Evolutionary conservation across 192 early-diverging fungal genomes (phyloP), one percentile per base, ranked within the genome.

Genomic region (Entomortierella lignicola): DNA sequence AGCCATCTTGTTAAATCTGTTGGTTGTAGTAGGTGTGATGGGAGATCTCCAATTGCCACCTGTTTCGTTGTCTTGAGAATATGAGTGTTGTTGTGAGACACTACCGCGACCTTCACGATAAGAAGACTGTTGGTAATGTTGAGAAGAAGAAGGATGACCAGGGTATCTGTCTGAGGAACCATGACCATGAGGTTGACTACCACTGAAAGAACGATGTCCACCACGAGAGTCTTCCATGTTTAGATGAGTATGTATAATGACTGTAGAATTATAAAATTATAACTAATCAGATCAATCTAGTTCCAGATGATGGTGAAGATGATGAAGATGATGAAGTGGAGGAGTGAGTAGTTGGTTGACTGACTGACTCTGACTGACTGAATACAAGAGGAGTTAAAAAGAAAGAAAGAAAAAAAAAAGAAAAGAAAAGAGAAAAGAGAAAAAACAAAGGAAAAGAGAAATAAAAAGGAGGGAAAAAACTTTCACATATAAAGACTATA

Each of bases 1-100:
- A 32, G 75, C 75, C 75, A 79, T 79, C 41, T 63, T 53, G 27
- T 79, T 79, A 47, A 79, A 79, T 57, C 69, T 69, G 50, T 37
- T 43, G 2, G 75, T 79, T 0, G 75, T 79, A 0, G 75, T 79
- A 1, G 75, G 75, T 3, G 75, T 79, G 68, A 79, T 79, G 31
- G 75, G 75, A 12, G 75, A 79, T 30, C 67, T 51, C 75, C 75
- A 79, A 31, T 60, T 34, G 31, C 67, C 60, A 27, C 60, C 54
- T 7, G 62, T 51, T 18, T 79, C 75, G 26, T 55, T 60, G 44
- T 70, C 55, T 29, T 68, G 73, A 42, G 31, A 27, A 26, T 53
- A 60, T 31, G 57, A 59, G 53, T 62, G 66, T 15, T 56, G 59
- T 12, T 50, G 10, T 7, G 34, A 37, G 34, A 10, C 52, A 42